Base-by-base conservation (phyloP, 2,329 filamentous ascomycete species). In the Lachnellula arida region DNA sequence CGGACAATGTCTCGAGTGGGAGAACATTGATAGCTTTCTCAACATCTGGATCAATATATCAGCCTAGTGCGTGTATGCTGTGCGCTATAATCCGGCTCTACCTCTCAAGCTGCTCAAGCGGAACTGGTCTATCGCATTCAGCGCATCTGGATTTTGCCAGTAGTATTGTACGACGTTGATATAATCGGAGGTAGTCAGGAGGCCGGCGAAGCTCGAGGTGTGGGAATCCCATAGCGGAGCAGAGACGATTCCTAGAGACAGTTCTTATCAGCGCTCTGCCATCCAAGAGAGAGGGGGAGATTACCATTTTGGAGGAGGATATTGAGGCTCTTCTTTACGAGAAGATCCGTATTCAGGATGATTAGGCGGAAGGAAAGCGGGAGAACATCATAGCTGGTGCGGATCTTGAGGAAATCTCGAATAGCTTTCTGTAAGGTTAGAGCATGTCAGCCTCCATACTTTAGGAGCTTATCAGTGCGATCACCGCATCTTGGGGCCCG, bases 81-180 rank as follows among this genome's bases (percentile, higher is more conserved):
- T 34, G 14, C 32, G 22, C 46, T 56, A 23, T 25, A 37, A 22
- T 47, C 37, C 44, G 28, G 34, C 35, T 78, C 57, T 78, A 96
- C 92, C 90, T 81, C 93, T 84, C 56, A 99, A 81, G 70, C 91
- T 96, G 75, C 89, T 93, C 60, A 99, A 76, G 47, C 91, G 87
- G 72, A 99, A 97, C 72, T 96, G 89, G 64, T 97, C 94, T 66
- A 99, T 89, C 70, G 93, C 86, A 63, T 86, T 85, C 59, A 97
- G 82, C 56, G 92, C 88, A 63, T 96, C 90, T 2, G 93, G 94
- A 66, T 94, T 95, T 73, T 97, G 92, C 79, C 91, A 97, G 78
- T 99, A 97, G 75, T 99, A 99, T 72, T 97, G 93, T 42, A 99
- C 96, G 55, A 99, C 88, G 69, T 99, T 99, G 75, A 99, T 95